Evolutionary conservation across 257 asterid species (phyloP).

Genomic region (Solanum infundibuliforme): DNA sequence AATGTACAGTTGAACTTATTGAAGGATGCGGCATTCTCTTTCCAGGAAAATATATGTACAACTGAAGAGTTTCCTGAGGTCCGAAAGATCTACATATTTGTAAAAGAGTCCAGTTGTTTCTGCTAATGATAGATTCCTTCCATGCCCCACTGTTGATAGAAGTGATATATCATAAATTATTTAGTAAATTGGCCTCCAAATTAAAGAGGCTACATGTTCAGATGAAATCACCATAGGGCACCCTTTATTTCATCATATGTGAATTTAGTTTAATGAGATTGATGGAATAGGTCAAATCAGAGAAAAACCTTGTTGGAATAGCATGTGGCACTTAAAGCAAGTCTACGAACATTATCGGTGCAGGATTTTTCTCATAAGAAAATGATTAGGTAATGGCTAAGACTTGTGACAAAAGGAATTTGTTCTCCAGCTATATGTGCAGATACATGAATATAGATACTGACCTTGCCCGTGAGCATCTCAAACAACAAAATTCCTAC

Average conservation of each 20-base stretch:
- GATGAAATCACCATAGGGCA: neutral
- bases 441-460: neutral
- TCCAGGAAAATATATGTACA: neutral
- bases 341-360: neutral
- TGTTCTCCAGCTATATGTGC: neutral
- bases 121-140: neutral
- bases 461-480: conserved; percentile 16
- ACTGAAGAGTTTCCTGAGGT: neutral
- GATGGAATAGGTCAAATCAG: neutral
- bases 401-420: neutral
- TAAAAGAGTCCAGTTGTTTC: neutral
- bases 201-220: neutral
- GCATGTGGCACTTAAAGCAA: neutral
- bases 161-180: neutral
- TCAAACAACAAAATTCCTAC: conserved; percentile 22
- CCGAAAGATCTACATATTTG: neutral
- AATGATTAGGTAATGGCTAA: neutral
- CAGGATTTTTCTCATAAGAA: neutral
- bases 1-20: neutral
- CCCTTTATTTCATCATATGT: neutral
- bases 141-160: neutral
- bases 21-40: neutral
- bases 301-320: neutral
- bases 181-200: neutral
- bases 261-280: neutral